phyloP scores from a whole-genome alignment of 208 protist species.

The Kentomonas sorsogonicus region DNA sequence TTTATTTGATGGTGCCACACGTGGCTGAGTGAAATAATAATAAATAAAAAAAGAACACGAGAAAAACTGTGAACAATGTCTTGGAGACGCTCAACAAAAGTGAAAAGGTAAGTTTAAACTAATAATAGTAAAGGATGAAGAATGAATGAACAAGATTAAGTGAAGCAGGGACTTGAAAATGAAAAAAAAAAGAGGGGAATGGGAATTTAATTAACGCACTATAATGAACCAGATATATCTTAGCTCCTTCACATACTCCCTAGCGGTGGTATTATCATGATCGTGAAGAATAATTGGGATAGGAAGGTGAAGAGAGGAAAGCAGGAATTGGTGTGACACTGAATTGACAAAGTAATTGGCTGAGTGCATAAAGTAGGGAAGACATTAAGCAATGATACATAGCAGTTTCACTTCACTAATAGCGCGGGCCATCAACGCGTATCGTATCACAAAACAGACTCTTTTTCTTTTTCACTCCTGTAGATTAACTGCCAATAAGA shows the following conservation, averaged over 20 bases:
- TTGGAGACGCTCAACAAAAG: conserved; percentile 3
- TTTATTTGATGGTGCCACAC: too few relatives aligned
- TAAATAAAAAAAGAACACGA: conserved; percentile 12
- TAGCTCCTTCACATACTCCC: too few relatives aligned
- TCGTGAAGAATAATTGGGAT: too few relatives aligned
- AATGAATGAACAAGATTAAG: conserved; percentile 9
- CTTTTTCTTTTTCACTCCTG: conserved; percentile 4
- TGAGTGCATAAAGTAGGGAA: too few relatives aligned
- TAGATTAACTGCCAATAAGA: neutral
- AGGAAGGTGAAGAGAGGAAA: too few relatives aligned
- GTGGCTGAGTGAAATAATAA: conserved; percentile 7
- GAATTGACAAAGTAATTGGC: too few relatives aligned
- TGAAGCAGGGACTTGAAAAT: conserved; percentile 7
- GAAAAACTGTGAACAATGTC: conserved; percentile 7
- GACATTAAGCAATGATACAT: too few relatives aligned
- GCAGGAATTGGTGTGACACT: too few relatives aligned
- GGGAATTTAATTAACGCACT: neutral
- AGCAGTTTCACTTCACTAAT: neutral
- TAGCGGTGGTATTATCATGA: too few relatives aligned
- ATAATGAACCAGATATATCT: neutral
- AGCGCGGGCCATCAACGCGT: neutral
- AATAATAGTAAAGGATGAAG: neutral
- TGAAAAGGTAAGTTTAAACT: neutral
- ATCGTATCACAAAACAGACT: neutral
- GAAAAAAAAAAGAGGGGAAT: conserved; percentile 8